Evolutionary conservation across 768 basidiomycete species (phyloP), one percentile per base, ranked within the genome.

Genomic region (Termitomyces sp.): DNA sequence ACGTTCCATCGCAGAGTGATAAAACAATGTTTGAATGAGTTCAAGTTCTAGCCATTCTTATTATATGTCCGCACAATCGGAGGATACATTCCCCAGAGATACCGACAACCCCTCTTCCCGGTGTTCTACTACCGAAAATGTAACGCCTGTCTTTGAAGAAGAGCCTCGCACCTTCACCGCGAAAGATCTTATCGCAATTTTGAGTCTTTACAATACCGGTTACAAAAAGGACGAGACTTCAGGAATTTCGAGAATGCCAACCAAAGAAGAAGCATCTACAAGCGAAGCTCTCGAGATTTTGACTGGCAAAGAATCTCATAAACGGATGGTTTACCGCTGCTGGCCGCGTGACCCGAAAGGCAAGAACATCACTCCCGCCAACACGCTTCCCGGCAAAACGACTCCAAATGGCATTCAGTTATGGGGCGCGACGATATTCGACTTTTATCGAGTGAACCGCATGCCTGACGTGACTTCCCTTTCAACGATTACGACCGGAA

Each of bases 371-470:
- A 61, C 41, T 3, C 63, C 60, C 13, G 39, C 57, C 5, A 56
- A 56, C 24, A 42, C 51, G 20, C 18, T 60, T 13, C 44, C 41
- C 0, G 77, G 74, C 9, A 77, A 77, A 59, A 53, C 49, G 47
- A 60, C 72, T 7, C 61, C 70, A 0, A 75, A 75, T 54, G 64
- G 65, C 0, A 28, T 69, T 8, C 64, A 69, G 44, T 60, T 72
- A 15, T 81, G 79, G 79, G 78, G 79, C 45, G 72, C 72, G 12
- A 75, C 75, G 0, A 59, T 79, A 1, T 67, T 70, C 29, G 76
- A 81, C 54, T 79, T 81, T 55, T 80, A 71, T 59, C 57, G 18
- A 1, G 68, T 72, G 20, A 34, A 56, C 1, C 66, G 71, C 16
- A 48, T 70, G 0, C 68, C 71, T 1, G 54, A 61, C 31, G 4